These are phyloP conservation scores for Cryptosporidium viatorum DNA, from an alignment of 169 alveolate genomes.

Conservation along the genomic window DNA sequence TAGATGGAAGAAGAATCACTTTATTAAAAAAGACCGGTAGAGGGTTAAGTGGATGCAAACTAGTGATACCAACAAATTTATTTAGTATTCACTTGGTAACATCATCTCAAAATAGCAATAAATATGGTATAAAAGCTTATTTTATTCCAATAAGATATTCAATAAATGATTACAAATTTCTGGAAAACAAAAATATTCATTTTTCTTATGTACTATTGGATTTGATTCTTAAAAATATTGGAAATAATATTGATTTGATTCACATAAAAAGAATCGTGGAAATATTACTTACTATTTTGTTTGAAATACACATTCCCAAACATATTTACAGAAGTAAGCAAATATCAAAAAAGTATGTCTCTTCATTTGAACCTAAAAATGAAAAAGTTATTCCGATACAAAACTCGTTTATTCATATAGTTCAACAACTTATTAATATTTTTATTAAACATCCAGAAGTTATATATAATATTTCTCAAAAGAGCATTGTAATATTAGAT, in stretches of 20 bases:
- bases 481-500: conserved; percentile 15
- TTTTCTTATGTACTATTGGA: conserved; percentile 39
- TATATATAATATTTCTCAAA: not conserved
- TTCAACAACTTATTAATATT: conserved; percentile 36
- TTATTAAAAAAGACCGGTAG: conserved; percentile 6
- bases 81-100: conserved; percentile 16
- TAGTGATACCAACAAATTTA: conserved; percentile 14
- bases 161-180: not conserved
- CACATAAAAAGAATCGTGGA: not conserved
- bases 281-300: not conserved
- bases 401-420: conserved; percentile 23
- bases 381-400: not conserved
- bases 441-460: not conserved
- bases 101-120: conserved; percentile 5
- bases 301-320: conserved; percentile 11
- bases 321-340: not conserved
- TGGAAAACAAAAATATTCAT: conserved; percentile 43
- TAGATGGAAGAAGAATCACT: not conserved
- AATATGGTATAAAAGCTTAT: conserved; percentile 28
- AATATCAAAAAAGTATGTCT: not conserved
- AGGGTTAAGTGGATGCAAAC: conserved; percentile 33
- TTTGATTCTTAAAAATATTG: not conserved
- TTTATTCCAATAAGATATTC: conserved; percentile 42
- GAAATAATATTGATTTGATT: not conserved
- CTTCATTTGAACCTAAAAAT: not conserved